phyloP scores from a whole-genome alignment of 2,329 filamentous ascomycete species.

The Herpotrichia juniperi region DNA sequence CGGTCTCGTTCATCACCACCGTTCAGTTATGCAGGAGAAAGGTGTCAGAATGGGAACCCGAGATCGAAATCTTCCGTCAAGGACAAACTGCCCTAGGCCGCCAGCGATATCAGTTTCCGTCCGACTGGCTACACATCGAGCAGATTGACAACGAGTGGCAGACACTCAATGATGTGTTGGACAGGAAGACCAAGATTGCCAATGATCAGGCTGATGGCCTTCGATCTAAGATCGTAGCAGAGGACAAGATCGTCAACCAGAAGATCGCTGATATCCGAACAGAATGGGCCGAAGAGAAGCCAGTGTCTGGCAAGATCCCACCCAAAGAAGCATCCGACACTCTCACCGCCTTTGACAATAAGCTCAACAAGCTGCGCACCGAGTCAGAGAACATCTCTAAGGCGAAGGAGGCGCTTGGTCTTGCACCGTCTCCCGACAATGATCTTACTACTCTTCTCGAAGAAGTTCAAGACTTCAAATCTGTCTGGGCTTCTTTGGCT shows the following conservation, averaged over 20 bases:
- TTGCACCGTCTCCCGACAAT: conserved; percentile 79
- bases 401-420: conserved; percentile 93
- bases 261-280: conserved; percentile 84
- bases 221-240: conserved; percentile 90
- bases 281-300: conserved; percentile 96
- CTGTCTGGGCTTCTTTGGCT: conserved; percentile 93
- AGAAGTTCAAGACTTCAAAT: conserved; percentile 98
- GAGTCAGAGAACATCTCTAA: conserved; percentile 94
- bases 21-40: conserved; percentile 96
- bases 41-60: conserved; percentile 91
- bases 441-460: conserved; percentile 86
- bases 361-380: conserved; percentile 82
- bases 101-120: conserved; percentile 91
- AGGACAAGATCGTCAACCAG: conserved; percentile 88
- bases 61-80: conserved; percentile 94
- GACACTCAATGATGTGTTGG: conserved; percentile 87
- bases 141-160: conserved; percentile 98
- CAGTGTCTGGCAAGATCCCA: conserved; percentile 90
- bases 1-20: conserved; percentile 97
- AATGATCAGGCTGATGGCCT: conserved; percentile 95
- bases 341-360: conserved; percentile 79
- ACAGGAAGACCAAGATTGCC: conserved; percentile 92
- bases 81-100: conserved; percentile 90
- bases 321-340: conserved; percentile 87
- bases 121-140: conserved; percentile 93